Evolutionary conservation across 2,329 filamentous ascomycete species (phyloP).

Genomic region (Colletotrichum sp.): DNA sequence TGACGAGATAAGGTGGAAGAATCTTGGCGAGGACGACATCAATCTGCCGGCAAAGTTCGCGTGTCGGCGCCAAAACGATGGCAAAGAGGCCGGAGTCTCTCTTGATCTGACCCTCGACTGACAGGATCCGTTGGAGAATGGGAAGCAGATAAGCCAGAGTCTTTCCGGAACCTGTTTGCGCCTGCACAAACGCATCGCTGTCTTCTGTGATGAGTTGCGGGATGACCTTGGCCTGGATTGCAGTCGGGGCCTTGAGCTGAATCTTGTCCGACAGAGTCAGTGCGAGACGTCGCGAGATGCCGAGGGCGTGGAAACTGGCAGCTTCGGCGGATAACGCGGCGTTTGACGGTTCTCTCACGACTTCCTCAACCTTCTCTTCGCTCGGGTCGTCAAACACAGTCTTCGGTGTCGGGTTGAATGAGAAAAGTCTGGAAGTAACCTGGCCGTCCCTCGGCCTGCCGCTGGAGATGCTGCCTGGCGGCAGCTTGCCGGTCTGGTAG

Average conservation of each 20-base stretch:
- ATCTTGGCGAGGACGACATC: conserved; percentile 84
- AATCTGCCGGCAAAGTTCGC: conserved; percentile 95
- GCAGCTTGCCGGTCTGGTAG: conserved; percentile 39
- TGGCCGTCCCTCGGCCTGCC: conserved; percentile 44
- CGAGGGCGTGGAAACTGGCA: conserved; percentile 85
- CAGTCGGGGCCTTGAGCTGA: conserved; percentile 87
- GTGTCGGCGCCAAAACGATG: conserved; percentile 90
- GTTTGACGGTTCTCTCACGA: conserved; percentile 80
- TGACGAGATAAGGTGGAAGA: conserved; percentile 90
- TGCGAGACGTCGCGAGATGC: conserved; percentile 80
- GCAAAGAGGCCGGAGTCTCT: conserved; percentile 91
- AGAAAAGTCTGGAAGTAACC: conserved; percentile 90
- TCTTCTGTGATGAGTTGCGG: conserved; percentile 80
- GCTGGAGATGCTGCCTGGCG: conserved; percentile 35
- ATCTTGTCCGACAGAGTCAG: conserved; percentile 86
- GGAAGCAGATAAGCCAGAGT: conserved; percentile 95
- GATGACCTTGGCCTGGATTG: conserved; percentile 91
- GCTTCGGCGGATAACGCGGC: conserved; percentile 85
- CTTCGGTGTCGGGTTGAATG: conserved; percentile 80
- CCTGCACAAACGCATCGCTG: conserved; percentile 93
- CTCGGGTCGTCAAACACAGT: conserved; percentile 61
- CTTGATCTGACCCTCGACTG: conserved; percentile 74
- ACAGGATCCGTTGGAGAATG: conserved; percentile 86
- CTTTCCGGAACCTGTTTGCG: conserved; percentile 96
- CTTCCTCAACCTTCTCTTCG: conserved; percentile 41